Base-by-base conservation (phyloP, 768 basidiomycete species). In the Boletus tomentosulus region DNA sequence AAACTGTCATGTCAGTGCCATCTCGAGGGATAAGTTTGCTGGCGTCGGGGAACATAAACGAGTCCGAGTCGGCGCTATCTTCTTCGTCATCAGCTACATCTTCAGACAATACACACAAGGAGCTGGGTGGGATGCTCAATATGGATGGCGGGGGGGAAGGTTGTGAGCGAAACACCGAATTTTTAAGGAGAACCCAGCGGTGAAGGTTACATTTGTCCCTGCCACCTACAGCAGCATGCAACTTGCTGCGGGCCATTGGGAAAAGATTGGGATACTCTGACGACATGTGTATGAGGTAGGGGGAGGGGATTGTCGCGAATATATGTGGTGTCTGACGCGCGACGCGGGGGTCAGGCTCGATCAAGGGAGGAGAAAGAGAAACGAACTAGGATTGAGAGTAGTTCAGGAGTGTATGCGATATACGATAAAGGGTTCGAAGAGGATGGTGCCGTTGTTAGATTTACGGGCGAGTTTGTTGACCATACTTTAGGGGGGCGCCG, bases 181-280 rank as follows among this genome's bases (percentile, higher is more conserved):
- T 92, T 85, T 91, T 91, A 66, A 92, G 79, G 54, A 92, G 78
- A 49, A 92, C 89, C 87, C 87, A 90, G 67, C 89, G 87, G 66
- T 89, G 87, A 74, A 92, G 80, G 73, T 83, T 88, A 76, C 79
- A 78, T 59, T 72, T 81, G 74, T 87, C 86, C 73, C 80, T 84
- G 61, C 75, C 69, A 52, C 78, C 78, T 62, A 80, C 67, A 64
- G 82, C 85, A 59, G 78, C 69, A 59, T 84, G 82, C 74, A 92
- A 77, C 77, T 92, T 90, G 73, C 76, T 78, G 65, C 83, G 86
- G 70, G 88, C 84, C 71, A 88, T 74, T 57, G 78, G 70, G 60
- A 78, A 83, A 53, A 90, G 73, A 64, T 75, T 77, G 53, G 74
- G 61, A 61, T 63, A 56, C 66, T 77, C 75, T 67, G 77, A 70